Evolutionary conservation across 805 yeast species (phyloP).

Genomic region (Lachancea nothofagi): DNA sequence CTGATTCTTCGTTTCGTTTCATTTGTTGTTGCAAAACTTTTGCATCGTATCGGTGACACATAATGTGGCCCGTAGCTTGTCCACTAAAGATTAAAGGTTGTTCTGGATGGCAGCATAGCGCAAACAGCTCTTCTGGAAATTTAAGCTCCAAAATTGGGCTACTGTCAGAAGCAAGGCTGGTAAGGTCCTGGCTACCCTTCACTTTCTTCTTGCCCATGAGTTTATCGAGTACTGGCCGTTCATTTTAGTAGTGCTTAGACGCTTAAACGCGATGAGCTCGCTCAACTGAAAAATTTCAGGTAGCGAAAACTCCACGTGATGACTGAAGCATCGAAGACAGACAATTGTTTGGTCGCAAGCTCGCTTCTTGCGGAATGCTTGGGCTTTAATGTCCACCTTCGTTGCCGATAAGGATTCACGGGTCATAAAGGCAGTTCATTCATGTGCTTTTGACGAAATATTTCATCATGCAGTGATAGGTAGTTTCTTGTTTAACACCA

Average conservation of each 20-base stretch:
- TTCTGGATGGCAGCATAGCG: conserved; percentile 74
- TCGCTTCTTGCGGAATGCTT: too few relatives aligned
- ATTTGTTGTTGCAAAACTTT: conserved; percentile 36
- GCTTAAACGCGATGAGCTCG: neutral
- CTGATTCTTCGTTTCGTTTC: conserved; percentile 11
- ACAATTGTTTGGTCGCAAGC: too few relatives aligned
- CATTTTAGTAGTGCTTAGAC: neutral
- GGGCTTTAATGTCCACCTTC: too few relatives aligned
- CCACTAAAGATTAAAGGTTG: conserved; percentile 62
- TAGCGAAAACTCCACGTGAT: too few relatives aligned
- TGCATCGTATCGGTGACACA: conserved; percentile 53
- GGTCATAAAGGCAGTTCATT: too few relatives aligned
- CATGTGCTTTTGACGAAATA: too few relatives aligned
- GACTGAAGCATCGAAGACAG: too few relatives aligned
- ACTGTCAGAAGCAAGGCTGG: conserved; percentile 17
- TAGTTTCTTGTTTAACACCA: too few relatives aligned
- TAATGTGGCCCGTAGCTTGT: conserved; percentile 74
- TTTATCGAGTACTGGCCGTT: too few relatives aligned
- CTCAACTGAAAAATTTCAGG: neutral
- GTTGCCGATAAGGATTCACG: too few relatives aligned
- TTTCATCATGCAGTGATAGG: too few relatives aligned
- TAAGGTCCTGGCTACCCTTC: conserved; percentile 10
- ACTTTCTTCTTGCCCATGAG: conserved; percentile 13
- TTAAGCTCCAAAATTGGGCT: conserved; percentile 35
- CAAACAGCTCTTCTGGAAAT: conserved; percentile 62